Conservation (phyloP, 352 stramenopile genomes). For the Pythium aquatile region DNA sequence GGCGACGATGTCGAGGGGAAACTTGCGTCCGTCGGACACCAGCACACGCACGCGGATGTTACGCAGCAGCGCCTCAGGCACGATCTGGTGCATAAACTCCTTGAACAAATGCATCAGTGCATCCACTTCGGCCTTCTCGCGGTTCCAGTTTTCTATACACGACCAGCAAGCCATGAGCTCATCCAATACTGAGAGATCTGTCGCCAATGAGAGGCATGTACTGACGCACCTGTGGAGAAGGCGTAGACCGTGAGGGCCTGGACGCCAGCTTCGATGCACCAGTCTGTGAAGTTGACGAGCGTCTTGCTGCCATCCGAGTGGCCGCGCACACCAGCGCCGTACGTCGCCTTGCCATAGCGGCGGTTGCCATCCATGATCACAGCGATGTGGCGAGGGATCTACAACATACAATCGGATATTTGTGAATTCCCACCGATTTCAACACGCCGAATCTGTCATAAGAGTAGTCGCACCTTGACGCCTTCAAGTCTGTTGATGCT, state of each 20-base stretch:
- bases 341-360: conserved; percentile 89
- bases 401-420: background rate
- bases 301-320: conserved; percentile 95
- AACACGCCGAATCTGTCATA: background rate
- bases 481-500: conserved; percentile 13
- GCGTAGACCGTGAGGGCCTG: conserved; percentile 93
- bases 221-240: conserved; percentile 89
- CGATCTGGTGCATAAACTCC: conserved; percentile 93
- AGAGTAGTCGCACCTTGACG: conserved; percentile 14
- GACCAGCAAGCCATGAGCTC: background rate
- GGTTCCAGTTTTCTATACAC: conserved; percentile 92
- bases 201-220: background rate
- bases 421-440: background rate
- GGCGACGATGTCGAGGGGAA: conserved; percentile 62
- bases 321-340: conserved; percentile 74
- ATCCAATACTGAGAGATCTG: background rate
- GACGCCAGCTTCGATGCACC: conserved; percentile 93
- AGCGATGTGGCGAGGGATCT: conserved; percentile 89
- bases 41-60: conserved; percentile 90
- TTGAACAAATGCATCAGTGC: conserved; percentile 94
- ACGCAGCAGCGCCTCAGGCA: conserved; percentile 88
- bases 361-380: conserved; percentile 98
- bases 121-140: conserved; percentile 85
- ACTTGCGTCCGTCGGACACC: conserved; percentile 76
- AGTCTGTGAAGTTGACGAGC: conserved; percentile 95